phyloP scores from a whole-genome alignment of 169 alveolate species.

The Besnoitia besnoiti region DNA sequence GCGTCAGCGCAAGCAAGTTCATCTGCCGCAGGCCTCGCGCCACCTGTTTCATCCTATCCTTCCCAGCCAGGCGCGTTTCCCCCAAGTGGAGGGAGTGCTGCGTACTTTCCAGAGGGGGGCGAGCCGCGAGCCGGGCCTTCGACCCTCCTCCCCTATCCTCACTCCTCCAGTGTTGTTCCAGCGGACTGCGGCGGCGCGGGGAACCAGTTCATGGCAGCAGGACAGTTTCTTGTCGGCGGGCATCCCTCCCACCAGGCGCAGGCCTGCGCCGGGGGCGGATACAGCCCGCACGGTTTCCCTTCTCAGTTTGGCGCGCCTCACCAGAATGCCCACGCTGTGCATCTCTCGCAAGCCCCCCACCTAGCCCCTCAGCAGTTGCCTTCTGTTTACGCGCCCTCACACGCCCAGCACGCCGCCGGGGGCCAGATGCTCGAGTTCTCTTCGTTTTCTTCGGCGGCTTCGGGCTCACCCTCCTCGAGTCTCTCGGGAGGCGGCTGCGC shows the following conservation, averaged over 20 bases:
- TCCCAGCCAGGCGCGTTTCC: neutral
- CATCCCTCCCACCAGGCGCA: neutral
- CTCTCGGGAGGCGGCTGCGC: neutral
- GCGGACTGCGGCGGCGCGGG: neutral
- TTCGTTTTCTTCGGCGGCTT: neutral
- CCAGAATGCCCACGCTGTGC: neutral
- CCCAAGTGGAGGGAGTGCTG: too few species aligned
- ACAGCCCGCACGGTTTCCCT: neutral
- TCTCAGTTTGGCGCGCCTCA: neutral
- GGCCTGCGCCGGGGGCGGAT: neutral
- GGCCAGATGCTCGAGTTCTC: neutral
- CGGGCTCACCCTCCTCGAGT: too few species aligned
- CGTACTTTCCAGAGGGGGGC: neutral
- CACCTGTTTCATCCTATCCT: neutral
- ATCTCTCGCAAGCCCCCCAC: neutral
- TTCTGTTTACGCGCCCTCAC: neutral
- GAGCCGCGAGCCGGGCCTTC: neutral
- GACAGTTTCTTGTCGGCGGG: neutral
- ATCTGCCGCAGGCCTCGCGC: neutral
- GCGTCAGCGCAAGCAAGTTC: neutral
- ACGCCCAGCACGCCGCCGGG: neutral
- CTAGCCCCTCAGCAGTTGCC: neutral
- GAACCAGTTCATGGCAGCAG: neutral
- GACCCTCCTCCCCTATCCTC: neutral
- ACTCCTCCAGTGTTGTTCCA: neutral